Evolutionary conservation across 1,284 basidiomycete species (phyloP).

Genomic region (Ustilago xerochloae): DNA sequence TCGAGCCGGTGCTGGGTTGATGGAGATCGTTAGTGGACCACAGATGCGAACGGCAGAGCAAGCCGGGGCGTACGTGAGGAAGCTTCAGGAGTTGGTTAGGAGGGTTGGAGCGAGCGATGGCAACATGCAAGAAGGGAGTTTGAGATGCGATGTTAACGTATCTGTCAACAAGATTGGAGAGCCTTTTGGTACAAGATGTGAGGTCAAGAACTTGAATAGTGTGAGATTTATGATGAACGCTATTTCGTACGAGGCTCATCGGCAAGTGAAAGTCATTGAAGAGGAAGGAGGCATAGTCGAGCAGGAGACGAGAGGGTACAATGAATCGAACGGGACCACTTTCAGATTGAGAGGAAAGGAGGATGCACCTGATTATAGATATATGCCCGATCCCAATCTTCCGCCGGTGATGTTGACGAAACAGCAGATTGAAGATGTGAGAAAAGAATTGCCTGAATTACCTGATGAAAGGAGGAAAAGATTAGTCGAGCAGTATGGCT

Average conservation of each 20-base stretch:
- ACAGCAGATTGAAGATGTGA: conserved; percentile 74
- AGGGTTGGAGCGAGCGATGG: conserved; percentile 89
- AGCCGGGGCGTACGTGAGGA: conserved; percentile 86
- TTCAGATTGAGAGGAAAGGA: conserved; percentile 88
- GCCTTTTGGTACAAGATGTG: conserved; percentile 84
- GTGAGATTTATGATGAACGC: conserved; percentile 86
- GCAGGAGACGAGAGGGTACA: conserved; percentile 92
- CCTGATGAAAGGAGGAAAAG: conserved; percentile 77
- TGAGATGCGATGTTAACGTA: conserved; percentile 95
- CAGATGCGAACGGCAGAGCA: conserved; percentile 92
- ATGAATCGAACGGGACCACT: conserved; percentile 84
- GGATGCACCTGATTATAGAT: conserved; percentile 93
- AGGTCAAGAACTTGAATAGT: conserved; percentile 97
- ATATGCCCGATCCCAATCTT: conserved; percentile 97
- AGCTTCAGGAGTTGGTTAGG: conserved; percentile 83
- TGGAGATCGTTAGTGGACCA: conserved; percentile 96
- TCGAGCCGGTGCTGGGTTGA: conserved; percentile 85
- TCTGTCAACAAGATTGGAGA: conserved; percentile 74
- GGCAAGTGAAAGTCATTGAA: conserved; percentile 77
- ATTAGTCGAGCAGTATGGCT: conserved; percentile 73
- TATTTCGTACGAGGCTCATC: conserved; percentile 79
- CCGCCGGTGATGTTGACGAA: conserved; percentile 76
- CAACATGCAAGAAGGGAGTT: conserved; percentile 85
- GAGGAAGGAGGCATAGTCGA: conserved; percentile 71
- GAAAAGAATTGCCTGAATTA: conserved; percentile 79